These are phyloP conservation scores for Russula lepida DNA, from an alignment of 768 basidiomycete genomes.

Conservation along the genomic window DNA sequence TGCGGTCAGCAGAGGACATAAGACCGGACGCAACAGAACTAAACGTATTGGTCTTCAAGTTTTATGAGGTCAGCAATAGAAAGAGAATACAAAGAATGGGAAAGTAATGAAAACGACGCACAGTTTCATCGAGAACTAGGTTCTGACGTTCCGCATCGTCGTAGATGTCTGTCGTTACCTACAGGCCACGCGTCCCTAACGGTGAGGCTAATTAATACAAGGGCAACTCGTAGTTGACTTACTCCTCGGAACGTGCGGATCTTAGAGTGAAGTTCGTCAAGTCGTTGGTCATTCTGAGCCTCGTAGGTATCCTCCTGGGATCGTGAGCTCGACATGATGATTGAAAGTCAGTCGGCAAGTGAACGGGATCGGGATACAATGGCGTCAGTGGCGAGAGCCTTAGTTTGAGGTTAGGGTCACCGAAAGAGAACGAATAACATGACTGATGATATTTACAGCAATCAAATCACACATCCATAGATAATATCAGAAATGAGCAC, in stretches of 20 bases:
- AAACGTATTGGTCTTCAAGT: slow-evolving; percentile 31
- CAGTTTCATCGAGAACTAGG: slow-evolving; percentile 65
- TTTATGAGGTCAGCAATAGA: not conserved
- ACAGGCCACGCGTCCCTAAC: not conserved
- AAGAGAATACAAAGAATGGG: not conserved
- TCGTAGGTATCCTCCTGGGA: slow-evolving; percentile 67
- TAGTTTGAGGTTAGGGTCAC: slow-evolving; percentile 9
- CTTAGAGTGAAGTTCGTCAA: slow-evolving; percentile 81
- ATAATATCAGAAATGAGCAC: not conserved
- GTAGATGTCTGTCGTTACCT: slow-evolving; percentile 87
- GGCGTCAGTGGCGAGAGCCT: not conserved
- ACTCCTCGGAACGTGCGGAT: slow-evolving; percentile 77
- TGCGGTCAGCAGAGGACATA: slow-evolving; percentile 27
- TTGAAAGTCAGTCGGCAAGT: not conserved
- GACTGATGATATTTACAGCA: not conserved
- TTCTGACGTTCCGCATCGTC: slow-evolving; percentile 82
- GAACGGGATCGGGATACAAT: not conserved
- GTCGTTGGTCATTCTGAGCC: slow-evolving; percentile 73
- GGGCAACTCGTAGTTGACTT: slow-evolving; percentile 19
- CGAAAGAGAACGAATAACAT: not conserved
- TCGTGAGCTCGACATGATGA: slow-evolving; percentile 20
- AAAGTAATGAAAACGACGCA: slow-evolving; percentile 28
- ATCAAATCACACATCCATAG: not conserved
- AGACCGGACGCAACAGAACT: slow-evolving; percentile 27
- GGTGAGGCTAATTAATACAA: not conserved